Percentiles rank a stretch among this genome's conserved stretches.
Evolutionary conservation across 2,329 filamentous ascomycete genomes (phyloP).

Genomic region (Pseudogymnoascus destructans): DNA sequence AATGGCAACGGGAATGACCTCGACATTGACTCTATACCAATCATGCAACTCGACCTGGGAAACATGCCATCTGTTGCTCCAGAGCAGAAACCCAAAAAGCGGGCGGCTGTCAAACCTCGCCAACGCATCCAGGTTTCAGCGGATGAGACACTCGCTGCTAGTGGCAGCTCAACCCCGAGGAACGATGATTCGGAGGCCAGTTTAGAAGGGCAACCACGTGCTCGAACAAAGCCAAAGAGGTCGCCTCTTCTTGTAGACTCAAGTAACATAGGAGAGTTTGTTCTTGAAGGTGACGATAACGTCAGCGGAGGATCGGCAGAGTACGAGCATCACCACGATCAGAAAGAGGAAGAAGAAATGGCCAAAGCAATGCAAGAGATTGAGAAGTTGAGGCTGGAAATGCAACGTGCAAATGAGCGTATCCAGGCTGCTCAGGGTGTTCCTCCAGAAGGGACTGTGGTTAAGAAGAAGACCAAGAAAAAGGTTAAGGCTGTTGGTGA

Average conservation of each 20-base stretch:
- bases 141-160: constrained; percentile 57
- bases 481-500: constrained; percentile 26
- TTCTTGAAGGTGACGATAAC: constrained; percentile 42
- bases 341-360: constrained; percentile 80
- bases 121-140: constrained; percentile 55
- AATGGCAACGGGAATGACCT: constrained; percentile 63
- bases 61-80: constrained; percentile 28
- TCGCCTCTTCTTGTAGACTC: constrained; percentile 76
- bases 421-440: constrained; percentile 60
- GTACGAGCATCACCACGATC: constrained; percentile 43
- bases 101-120: constrained; percentile 31
- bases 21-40: constrained; percentile 89
- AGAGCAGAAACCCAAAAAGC: constrained; percentile 24
- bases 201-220: constrained; percentile 36
- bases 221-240: constrained; percentile 39
- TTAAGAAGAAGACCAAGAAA: constrained; percentile 54
- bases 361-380: constrained; percentile 77
- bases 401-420: constrained; percentile 70
- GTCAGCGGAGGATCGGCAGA: constrained; percentile 33
- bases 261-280: constrained; percentile 61
- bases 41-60: constrained; percentile 79
- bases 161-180: constrained; percentile 35
- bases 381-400: constrained; percentile 72
- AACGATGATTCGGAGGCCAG: constrained; percentile 43
- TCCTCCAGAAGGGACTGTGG: constrained; percentile 48